Evolutionary conservation across 2,329 filamentous ascomycete species (phyloP).

Genomic region (Alternaria hordeiaustralica): DNA sequence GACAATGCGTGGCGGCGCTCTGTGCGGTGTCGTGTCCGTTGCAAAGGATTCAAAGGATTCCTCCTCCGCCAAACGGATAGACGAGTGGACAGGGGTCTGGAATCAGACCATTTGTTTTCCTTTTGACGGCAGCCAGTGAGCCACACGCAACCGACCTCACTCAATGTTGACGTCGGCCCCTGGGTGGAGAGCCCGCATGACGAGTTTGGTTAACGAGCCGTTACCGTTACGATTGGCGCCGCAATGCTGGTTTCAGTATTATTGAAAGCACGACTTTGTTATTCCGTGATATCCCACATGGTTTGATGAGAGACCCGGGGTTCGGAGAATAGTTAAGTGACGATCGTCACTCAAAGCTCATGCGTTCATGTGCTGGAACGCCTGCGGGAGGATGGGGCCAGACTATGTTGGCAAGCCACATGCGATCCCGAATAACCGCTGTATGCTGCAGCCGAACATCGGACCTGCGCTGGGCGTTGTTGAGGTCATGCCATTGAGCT

Average conservation of each 20-base stretch:
- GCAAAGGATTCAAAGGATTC: conserved; percentile 7
- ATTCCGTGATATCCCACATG: conserved; percentile 1
- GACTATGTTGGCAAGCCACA: conserved; percentile 5
- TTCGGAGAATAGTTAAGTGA: conserved; percentile 15
- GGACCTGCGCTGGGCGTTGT: background rate
- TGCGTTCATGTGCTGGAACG: conserved; percentile 4
- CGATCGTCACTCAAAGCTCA: conserved; percentile 6
- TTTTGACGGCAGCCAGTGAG: conserved; percentile 14
- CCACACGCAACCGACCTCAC: conserved; percentile 11
- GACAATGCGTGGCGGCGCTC: background rate
- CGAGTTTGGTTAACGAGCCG: conserved; percentile 4
- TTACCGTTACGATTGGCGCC: background rate
- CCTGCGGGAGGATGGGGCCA: background rate
- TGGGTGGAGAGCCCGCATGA: conserved; percentile 2
- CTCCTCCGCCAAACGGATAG: conserved; percentile 7
- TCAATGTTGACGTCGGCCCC: conserved; percentile 13
- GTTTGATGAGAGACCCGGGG: conserved; percentile 5
- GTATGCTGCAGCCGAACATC: background rate
- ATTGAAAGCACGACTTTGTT: conserved; percentile 6
- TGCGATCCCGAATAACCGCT: conserved; percentile 5
- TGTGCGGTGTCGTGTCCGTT: conserved; percentile 5
- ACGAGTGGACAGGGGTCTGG: conserved; percentile 7
- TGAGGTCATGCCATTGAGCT: background rate
- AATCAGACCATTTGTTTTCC: conserved; percentile 17
- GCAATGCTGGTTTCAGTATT: conserved; percentile 12